Evolutionary conservation across 2,329 filamentous ascomycete genomes (phyloP), one percentile per base, ranked within the genome.

Genomic region (Cladosporium sp.): DNA sequence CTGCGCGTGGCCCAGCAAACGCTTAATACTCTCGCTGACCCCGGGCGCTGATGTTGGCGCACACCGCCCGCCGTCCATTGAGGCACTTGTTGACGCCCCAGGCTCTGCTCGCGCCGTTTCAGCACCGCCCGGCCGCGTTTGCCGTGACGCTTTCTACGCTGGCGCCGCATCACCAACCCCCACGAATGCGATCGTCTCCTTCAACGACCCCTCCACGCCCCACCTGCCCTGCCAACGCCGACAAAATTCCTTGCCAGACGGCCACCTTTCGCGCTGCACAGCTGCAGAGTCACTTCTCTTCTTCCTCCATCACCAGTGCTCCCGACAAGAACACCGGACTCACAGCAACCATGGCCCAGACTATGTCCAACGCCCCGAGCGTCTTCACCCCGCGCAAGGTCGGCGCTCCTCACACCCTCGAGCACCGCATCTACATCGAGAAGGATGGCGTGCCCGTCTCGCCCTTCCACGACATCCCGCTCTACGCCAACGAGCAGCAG

Each of bases 361-460:
- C 51, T 42, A 15, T 49, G 64, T 66, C 67, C 69, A 81, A 79
- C 72, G 86, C 88, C 81, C 55, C 55, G 47, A 51, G 45, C 63
- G 75, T 77, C 65, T 99, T 91, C 82, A 83, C 82, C 72, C 78
- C 89, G 75, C 89, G 92, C 81, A 97, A 95, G 84, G 83, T 96
- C 74, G 94, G 84, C 71, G 86, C 90, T 72, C 85, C 91, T 72
- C 88, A 97, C 84, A 97, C 94, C 70, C 83, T 96, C 75, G 92
- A 97, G 83, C 92, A 96, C 86, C 90, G 94, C 74, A 88, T 97
- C 80, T 99, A 88, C 85, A 87, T 97, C 74, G 93, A 99, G 84
- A 92, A 96, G 83, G 90, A 97, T 89, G 94, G 93, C 80, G 82
- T 89, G 66, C 89, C 90, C 68, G 78, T 97, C 77, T 97, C 93